Base-by-base conservation (phyloP, 1,284 basidiomycete species). In the Ustilago crameri region DNA sequence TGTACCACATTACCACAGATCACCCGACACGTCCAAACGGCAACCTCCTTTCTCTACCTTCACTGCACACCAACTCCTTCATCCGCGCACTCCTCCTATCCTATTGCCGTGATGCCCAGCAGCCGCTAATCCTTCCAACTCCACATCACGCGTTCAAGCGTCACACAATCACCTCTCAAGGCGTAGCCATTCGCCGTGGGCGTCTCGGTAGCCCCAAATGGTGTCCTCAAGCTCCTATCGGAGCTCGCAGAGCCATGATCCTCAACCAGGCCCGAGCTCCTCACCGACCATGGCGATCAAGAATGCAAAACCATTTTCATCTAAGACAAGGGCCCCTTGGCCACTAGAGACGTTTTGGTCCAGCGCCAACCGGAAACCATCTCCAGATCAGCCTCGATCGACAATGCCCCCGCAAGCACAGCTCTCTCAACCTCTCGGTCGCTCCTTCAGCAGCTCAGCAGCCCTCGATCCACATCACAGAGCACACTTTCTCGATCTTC, bases 261-360 rank as follows among this genome's bases (percentile, higher is more conserved):
- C n/a, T 17, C 52, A 42, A n/a, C 37, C 57, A 22, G 41, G 37
- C 5, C 23, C 57, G 2, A 57, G 49, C 24, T 18, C 17, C 18
- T 40, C 57, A 10, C 26, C 48, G 2, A 52, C 40, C 48, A 44
- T 52, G 20, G 52, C 49, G 5, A 37, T 37, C 43, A 67, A 57
- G 30, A 48, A 42, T 18, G 23, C 49, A 8, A 67, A 57, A 26
- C n/a, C 48, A 4, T 43, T 48, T 10, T 18, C 66, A 9, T 38
- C 59, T 3, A 58, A 48, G 26, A 42, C 51, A 8, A 62, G 54
- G 22, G 41, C 58, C 8, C 69, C 69, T 5, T 72, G 69, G 69
- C 69, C 59, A 3, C 43, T 72, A 7, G 69, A 72, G 30, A 72
- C 63, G 7, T 59, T 66, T 35, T 71, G 68, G 62, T 61, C 68